Evolutionary conservation across 1,284 basidiomycete genomes (phyloP), one percentile per base, ranked within the genome.

Genomic region (Papiliotrema laurentii): DNA sequence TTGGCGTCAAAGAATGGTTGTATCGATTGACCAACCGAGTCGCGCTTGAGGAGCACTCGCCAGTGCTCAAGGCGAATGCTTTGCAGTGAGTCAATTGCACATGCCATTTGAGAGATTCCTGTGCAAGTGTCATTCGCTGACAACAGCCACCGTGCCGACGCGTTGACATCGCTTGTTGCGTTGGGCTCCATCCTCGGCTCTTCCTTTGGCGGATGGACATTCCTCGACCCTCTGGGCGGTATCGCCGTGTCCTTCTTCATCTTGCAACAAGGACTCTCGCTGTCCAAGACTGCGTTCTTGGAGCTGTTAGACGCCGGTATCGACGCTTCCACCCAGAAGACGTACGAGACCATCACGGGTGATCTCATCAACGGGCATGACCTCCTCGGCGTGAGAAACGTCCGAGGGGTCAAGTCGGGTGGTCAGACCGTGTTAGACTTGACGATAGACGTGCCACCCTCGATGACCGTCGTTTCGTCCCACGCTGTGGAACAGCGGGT

Each of bases 161-260:
- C 89, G 16, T 89, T 91, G 66, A 89, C 89, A 4, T 89, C 87
- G 59, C 63, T 85, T 43, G 89, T 97, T 42, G 89, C 91, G 18
- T 80, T 96, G 45, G 80, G 85, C 34, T 91, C 91, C 16, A 97
- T 97, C 63, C 72, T 92, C 26, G 93, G 92, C 9, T 87, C 84
- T 5, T 79, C 83, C 53, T 83, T 87, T 63, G 87, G 91, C 13
- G 80, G 87, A n/a, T 77, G 91, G 55, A 89, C 90, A 25, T 76
- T 79, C 58, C 78, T 97, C 26, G 94, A 98, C 69, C 93, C 94
- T 3, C 80, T 98, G 26, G 96, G 96, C 58, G 94, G 93, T 13
- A 75, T 97, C 18, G 72, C 96, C 47, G 93, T 97, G 10, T 90
- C 90, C 0, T 75, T 88, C 49, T 82, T 97, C 60, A 96, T 97